Evolutionary conservation across 345 rosid genomes (phyloP), one percentile per base, ranked within the genome.

Genomic region (Raphanus raphanistrum): DNA sequence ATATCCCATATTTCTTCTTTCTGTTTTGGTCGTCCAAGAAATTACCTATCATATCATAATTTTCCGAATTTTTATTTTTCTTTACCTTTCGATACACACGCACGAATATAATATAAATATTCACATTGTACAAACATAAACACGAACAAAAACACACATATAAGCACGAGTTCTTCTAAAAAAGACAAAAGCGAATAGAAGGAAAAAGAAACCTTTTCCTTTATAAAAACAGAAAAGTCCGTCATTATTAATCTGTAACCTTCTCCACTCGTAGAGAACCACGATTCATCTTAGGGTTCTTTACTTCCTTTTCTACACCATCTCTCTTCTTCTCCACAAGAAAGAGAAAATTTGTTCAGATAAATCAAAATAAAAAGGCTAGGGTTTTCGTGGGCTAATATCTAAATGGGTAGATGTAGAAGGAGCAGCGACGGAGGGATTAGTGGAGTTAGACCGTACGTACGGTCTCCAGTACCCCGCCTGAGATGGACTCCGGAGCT

Each of bases 401-500:
- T 32, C 58, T 3, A 12, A 12, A 91, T 93, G 97, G 97, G 87
- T 50, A 87, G 87, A 70, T 91, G 92, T 72, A 93, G 83, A 62
- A 76, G 92, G 68, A 90, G 94, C 72, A 88, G 2, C 61, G 79
- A 71, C 8, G 80, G 67, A 69, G 72, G 84, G 61, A 90, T 89
- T 17, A 83, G 32, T 43, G 86, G 88, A 15, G 96, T 91, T 63
- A 85, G 99, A 78, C 92, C 88, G 63, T 92, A 95, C 76, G 75
- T 91, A 63, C 85, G 99, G 78, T 95, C 99, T 29, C 94, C 90
- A 43, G 90, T 92, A 17, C 97, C 98, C 80, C 92, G 99, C 25
- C 74, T 95, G 84, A 84, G 94, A 82, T 95, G 99, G 99, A 95
- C 99, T 25, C 99, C 99, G 16, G 97, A 92, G 62, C 98, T 95